Base-by-base conservation (phyloP, 2,329 filamentous ascomycete genomes). In the Botrytis sinoallii region DNA sequence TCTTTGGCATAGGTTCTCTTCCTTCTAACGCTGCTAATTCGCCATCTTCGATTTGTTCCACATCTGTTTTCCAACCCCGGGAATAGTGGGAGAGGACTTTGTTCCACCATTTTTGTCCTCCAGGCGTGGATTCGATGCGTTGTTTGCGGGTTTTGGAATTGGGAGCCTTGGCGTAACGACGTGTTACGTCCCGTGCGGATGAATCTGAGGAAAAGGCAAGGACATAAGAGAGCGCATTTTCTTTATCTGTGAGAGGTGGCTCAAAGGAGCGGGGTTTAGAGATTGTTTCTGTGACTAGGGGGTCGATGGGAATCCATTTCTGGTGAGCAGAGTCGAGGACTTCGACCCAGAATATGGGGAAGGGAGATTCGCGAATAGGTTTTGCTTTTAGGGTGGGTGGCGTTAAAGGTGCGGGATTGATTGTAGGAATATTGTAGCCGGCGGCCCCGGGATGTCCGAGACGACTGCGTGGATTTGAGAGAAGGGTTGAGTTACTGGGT, bases 321-420 rank as follows among this genome's bases (percentile, higher is more conserved):
- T 98, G 93, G 76, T 94, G 89, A 0, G 92, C 92, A 71, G 90
- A 86, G 76, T 98, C 95, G 76, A 97, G 93, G 5, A 93, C 91
- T 83, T 99, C 96, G 0, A 98, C 91, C 96, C 96, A 99, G 81
- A 94, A 98, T 4, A 98, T 87, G 0, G 96, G 96, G 79, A 91
- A 93, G 0, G 88, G 82, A 0, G 94, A 95, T 79, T 95, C 93
- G 38, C 86, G 87, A 18, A 92, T 87, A 22, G 80, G 83, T 80
- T 83, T 70, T 77, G 79, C 38, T 80, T 83, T 79, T 78, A 77
- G 77, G 80, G 82, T 40, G 76, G 77, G 57, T 78, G 78, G n/a
- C 32, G 82, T 83, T 81, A 60, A 46, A 88, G 81, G 20, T 85
- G 80, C 77, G 87, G 89, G 12, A 84, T 85, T 9, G 87, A 82